These are phyloP conservation scores for Tylopilus felleus DNA, from an alignment of 768 basidiomycete species.

Conservation along the genomic window DNA sequence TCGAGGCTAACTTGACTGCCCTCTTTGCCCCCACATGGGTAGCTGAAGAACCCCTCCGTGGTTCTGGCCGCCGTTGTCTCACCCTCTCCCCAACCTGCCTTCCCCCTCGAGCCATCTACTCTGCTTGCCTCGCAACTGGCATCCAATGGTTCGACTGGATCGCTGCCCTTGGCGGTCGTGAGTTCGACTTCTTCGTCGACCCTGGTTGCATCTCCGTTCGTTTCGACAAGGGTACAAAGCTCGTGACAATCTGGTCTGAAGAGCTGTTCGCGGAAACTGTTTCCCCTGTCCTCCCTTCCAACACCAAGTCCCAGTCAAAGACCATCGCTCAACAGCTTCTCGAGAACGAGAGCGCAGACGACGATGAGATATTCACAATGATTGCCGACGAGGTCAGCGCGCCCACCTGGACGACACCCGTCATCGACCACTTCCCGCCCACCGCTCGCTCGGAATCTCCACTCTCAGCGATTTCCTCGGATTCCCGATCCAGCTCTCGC, in stretches of 20 bases:
- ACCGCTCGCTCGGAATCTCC: constrained; percentile 54
- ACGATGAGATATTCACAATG: constrained; percentile 69
- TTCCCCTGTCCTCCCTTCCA: constrained; percentile 18
- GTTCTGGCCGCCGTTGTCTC: constrained; percentile 72
- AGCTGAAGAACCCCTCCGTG: constrained; percentile 58
- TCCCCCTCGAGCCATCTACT: constrained; percentile 69
- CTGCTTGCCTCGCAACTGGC: constrained; percentile 64
- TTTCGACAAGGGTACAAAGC: constrained; percentile 43
- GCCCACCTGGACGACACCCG: constrained; percentile 67
- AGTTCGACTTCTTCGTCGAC: constrained; percentile 79
- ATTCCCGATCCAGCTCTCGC: constrained; percentile 51
- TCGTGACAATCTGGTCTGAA: constrained; percentile 68
- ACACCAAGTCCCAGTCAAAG: constrained; percentile 37
- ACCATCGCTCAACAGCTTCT: constrained; percentile 74
- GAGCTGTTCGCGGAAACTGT: constrained; percentile 35
- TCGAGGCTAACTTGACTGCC: constrained; percentile 70
- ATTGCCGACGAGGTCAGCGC: constrained; percentile 68
- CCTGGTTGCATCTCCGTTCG: constrained; percentile 76
- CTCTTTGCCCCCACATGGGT: constrained; percentile 68
- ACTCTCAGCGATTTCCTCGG: constrained; percentile 51
- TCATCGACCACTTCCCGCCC: constrained; percentile 55
- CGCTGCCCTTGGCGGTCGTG: constrained; percentile 56
- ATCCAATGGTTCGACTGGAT: constrained; percentile 87
- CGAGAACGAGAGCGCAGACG: constrained; percentile 68
- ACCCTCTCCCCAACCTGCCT: constrained; percentile 64